A percentile compares a stretch with the other conserved stretches of the same genome.
phyloP scores from a whole-genome alignment of 75 land plant species.

The Pinus taeda region DNA sequence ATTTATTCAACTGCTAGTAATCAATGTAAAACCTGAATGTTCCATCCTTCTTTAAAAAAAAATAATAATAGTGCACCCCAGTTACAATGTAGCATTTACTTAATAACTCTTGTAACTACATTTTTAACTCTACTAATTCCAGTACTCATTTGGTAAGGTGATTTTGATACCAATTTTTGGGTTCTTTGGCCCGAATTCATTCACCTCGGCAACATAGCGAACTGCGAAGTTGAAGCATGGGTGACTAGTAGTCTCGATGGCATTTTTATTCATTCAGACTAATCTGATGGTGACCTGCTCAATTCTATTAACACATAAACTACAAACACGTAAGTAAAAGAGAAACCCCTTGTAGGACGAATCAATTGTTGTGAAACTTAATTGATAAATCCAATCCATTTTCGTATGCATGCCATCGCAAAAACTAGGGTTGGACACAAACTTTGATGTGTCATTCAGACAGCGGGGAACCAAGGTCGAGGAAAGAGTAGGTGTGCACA shows the following conservation, averaged over 20 bases:
- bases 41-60: too few species aligned
- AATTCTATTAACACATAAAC: conserved; percentile 46
- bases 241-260: not conserved
- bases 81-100: too few species aligned
- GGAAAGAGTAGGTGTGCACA: too few species aligned
- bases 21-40: too few species aligned
- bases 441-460: not conserved
- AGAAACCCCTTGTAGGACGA: conserved; percentile 49
- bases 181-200: conserved; percentile 41
- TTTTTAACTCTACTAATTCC: too few species aligned
- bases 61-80: too few species aligned
- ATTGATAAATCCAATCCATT: conserved; percentile 28
- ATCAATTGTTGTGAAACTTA: conserved; percentile 42
- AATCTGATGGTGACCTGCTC: not conserved
- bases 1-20: too few species aligned
- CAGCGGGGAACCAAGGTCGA: too few species aligned
- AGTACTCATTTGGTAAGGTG: too few species aligned
- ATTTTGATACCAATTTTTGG: conserved; percentile 6
- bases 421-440: conserved; percentile 8
- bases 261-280: not conserved
- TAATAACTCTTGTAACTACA: too few species aligned
- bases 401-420: conserved; percentile 30
- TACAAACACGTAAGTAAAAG: conserved; percentile 31
- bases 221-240: conserved; percentile 48
- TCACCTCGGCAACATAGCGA: conserved; percentile 54